Base-by-base conservation (phyloP, 139 green algal genomes). In the Haematococcus sp. region DNA sequence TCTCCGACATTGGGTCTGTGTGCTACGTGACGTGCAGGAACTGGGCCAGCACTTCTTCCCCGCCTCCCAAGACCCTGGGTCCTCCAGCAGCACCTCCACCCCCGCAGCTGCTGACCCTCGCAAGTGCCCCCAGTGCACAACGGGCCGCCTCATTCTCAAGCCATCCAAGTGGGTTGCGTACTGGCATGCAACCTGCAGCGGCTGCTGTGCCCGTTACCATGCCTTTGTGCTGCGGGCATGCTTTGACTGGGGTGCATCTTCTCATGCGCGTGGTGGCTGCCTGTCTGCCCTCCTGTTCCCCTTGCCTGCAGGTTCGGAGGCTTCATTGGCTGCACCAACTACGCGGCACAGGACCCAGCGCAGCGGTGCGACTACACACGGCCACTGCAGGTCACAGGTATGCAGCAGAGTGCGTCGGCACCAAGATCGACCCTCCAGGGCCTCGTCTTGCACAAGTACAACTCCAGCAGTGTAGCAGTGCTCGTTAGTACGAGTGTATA, bases 141-240 rank as follows among this genome's bases (percentile, higher is more conserved):
- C 43, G 2, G 86, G 87, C 11, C 77, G 78, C 28, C 71, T 93
- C 44, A 84, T 84, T 1, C 60, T 93, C 27, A 92, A 92, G 68
- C 81, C 86, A 19, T 84, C 76, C 43, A 60, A 44, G 59, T 51
- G 25, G 34, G 23, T 34, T n/a, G 11, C 17, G 11, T 22, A 65
- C 17, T 75, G 82, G 15, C 76, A 68, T 32, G 90, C 91, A 63
- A 81, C 90, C 40, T 84, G 86, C 33, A 91, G 88, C 83, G 78
- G 63, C 58, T 58, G 33, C 17, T 65, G 28, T 63, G 25, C 46
- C 58, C 27, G 65, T 60, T 60, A 28, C 15, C 5, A 35, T 78
- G 25, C 25, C 32, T 78, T 22, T 46, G 13, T 40, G 43, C 2
- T 34, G 3, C 3, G 28, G 25, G 28, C 3, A 34, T 40, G 11